Evolutionary conservation across 768 basidiomycete genomes (phyloP).

Genomic region (Kwoniella sp.): DNA sequence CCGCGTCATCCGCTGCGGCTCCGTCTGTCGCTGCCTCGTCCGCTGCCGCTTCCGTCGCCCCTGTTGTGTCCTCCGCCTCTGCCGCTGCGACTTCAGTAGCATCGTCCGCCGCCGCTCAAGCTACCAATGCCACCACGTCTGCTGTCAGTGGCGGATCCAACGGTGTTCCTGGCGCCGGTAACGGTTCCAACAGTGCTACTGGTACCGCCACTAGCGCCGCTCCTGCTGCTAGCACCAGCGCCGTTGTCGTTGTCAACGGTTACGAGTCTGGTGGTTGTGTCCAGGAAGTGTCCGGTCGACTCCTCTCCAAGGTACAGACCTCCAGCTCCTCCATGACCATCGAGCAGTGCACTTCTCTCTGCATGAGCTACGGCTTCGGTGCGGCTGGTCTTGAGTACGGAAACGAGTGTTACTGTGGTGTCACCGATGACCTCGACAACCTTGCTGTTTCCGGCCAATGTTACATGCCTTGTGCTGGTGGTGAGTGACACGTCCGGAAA

Average conservation of each 20-base stretch:
- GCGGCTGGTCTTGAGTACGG: conserved; percentile 46
- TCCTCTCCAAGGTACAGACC: conserved; percentile 29
- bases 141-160: conserved; percentile 1
- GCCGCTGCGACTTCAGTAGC: conserved; percentile 18
- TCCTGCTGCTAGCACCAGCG: conserved; percentile 19
- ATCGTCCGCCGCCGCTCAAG: conserved; percentile 15
- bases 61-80: conserved; percentile 26
- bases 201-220: conserved; percentile 13
- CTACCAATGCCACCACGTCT: conserved; percentile 9
- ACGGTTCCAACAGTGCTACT: conserved; percentile 17
- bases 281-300: conserved; percentile 37
- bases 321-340: conserved; percentile 30
- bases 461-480: conserved; percentile 48
- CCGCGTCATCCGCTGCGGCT: conserved; percentile 16
- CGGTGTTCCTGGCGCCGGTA: conserved; percentile 16
- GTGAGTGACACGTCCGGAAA: neutral
- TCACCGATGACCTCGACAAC: conserved; percentile 33
- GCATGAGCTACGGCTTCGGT: conserved; percentile 33
- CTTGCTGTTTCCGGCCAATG: conserved; percentile 34
- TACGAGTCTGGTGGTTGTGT: conserved; percentile 32
- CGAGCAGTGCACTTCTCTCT: conserved; percentile 33
- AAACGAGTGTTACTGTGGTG: conserved; percentile 48
- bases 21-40: conserved; percentile 16
- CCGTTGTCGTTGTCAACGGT: conserved; percentile 27
- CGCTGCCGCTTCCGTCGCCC: conserved; percentile 14